A percentile compares a stretch with the other conserved stretches of the same genome.
Evolutionary conservation across 108 stramenopile genomes (phyloP).

Genomic region (Skeletonema marinoi): DNA sequence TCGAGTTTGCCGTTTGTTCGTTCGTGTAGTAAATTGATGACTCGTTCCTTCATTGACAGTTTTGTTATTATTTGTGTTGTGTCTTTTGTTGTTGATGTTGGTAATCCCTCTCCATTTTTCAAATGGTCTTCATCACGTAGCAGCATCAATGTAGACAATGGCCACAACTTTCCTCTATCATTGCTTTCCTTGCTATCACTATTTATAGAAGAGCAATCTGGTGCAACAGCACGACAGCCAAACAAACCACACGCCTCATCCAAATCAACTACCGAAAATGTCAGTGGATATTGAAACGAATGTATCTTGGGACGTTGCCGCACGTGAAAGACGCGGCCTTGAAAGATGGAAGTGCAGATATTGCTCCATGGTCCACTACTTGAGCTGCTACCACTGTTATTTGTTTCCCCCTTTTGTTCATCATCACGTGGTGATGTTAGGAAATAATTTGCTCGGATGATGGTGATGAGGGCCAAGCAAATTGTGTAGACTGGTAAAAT

Average conservation of each 20-base stretch:
- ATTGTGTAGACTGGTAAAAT: constrained; percentile 23
- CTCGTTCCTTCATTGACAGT: constrained; percentile 49
- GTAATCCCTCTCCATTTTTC: constrained; percentile 75
- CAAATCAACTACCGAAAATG: constrained; percentile 82
- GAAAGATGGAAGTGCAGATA: constrained; percentile 38
- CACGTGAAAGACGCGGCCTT: constrained; percentile 69
- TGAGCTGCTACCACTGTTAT: background rate
- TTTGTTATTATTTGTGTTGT: background rate
- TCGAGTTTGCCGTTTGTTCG: constrained; percentile 59
- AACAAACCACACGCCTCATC: constrained; percentile 60
- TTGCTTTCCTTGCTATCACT: background rate
- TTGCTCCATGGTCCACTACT: constrained; percentile 21
- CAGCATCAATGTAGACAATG: constrained; percentile 56
- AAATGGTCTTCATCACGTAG: constrained; percentile 67
- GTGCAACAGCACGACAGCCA: constrained; percentile 24
- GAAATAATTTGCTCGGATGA: constrained; percentile 9
- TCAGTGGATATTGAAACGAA: constrained; percentile 88
- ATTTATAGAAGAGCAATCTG: background rate
- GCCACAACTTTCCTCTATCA: constrained; percentile 51
- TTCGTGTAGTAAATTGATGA: constrained; percentile 58
- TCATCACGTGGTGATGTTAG: background rate
- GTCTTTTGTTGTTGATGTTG: background rate
- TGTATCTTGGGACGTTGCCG: constrained; percentile 68
- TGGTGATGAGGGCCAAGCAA: constrained; percentile 21
- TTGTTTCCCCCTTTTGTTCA: background rate